A percentile compares a stretch with the other conserved stretches of the same genome.
phyloP scores from a whole-genome alignment of 2,329 filamentous ascomycete genomes.

The Trichoderma citrinoviride region DNA sequence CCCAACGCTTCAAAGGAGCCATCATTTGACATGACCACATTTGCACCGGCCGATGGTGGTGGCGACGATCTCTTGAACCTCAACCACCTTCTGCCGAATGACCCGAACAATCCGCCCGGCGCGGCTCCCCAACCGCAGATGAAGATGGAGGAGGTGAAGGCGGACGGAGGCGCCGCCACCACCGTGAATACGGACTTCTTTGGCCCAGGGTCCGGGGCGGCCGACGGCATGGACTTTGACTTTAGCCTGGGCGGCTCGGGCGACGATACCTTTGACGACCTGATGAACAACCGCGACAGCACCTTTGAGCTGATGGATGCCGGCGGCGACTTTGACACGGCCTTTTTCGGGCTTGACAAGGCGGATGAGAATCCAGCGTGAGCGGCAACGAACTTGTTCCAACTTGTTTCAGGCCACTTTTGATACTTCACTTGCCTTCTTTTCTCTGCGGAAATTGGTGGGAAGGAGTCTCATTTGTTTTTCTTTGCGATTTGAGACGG shows the following conservation, averaged over 20 bases:
- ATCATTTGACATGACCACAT: conserved; percentile 47
- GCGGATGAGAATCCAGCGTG: conserved; percentile 24
- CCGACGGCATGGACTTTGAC: conserved; percentile 39
- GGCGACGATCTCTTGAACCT: conserved; percentile 35
- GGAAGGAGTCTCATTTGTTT: not conserved
- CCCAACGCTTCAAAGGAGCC: conserved; percentile 34
- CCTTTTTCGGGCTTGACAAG: conserved; percentile 44
- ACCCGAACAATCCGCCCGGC: conserved; percentile 15
- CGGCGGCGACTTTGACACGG: conserved; percentile 45
- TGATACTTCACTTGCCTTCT: not conserved
- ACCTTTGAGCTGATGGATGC: conserved; percentile 43
- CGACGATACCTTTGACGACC: conserved; percentile 49
- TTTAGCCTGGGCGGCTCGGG: conserved; percentile 33
- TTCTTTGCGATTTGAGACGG: no score
- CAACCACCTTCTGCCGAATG: conserved; percentile 32
- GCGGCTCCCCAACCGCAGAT: not conserved
- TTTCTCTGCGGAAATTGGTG: not conserved
- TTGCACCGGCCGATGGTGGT: conserved; percentile 37
- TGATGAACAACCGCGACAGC: conserved; percentile 45
- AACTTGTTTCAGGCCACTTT: not conserved
- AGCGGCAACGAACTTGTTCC: not conserved
- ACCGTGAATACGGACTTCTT: conserved; percentile 47
- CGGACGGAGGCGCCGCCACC: conserved; percentile 27
- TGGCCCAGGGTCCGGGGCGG: conserved; percentile 40
- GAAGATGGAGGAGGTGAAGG: conserved; percentile 30